phyloP scores from a whole-genome alignment of 306 rosid genomes.

The Sicyos baderoa region DNA sequence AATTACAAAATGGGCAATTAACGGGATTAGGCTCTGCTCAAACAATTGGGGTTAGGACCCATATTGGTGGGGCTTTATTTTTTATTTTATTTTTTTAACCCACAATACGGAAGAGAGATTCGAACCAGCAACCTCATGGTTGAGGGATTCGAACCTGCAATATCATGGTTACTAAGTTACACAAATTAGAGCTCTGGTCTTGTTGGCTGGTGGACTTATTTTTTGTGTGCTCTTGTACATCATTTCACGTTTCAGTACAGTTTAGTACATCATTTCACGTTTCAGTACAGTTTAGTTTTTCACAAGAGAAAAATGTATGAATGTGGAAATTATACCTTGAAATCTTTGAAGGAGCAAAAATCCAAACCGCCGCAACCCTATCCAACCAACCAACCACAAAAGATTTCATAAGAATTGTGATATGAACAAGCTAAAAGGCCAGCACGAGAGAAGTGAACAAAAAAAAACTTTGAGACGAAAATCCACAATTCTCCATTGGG shows the following conservation, averaged over 20 bases:
- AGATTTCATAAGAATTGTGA: not conserved
- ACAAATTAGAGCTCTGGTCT: no score
- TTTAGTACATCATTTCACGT: no score
- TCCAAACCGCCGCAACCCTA: constrained; percentile 77
- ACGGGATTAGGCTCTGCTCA: not conserved
- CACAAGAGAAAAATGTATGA: no score
- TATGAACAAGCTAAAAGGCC: not conserved
- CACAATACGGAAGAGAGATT: no score
- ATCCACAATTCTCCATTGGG: not conserved
- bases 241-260: not conserved
- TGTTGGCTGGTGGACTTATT: no score
- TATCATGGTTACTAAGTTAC: no score
- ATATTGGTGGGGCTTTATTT: no score
- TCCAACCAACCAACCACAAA: constrained; percentile 19
- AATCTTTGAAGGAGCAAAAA: constrained; percentile 62
- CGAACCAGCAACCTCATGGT: no score
- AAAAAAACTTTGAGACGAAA: not conserved
- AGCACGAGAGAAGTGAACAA: not conserved
- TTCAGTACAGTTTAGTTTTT: no score
- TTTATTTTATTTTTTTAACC: no score
- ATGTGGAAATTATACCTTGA: constrained; percentile 71
- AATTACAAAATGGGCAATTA: not conserved
- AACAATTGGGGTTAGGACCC: not conserved
- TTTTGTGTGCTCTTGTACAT: no score
- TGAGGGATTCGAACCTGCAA: no score